Evolutionary conservation across 352 stramenopile genomes (phyloP), one percentile per base, ranked within the genome.

Genomic region (Lagenidium sp.): DNA sequence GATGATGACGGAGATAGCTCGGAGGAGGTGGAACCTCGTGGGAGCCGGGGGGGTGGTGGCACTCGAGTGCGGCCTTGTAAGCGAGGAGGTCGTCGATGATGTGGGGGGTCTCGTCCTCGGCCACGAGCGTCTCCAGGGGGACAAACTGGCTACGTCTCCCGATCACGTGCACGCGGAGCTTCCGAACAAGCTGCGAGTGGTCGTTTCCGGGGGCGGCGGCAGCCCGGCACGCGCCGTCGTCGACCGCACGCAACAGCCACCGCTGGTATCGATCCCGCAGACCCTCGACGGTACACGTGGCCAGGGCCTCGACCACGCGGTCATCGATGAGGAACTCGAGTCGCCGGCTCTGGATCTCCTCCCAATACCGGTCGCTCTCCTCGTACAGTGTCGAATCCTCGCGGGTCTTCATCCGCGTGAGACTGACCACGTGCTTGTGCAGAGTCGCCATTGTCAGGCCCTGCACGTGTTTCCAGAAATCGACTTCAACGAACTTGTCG

Each of bases 101-200:
- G 18, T 76, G 25, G 10, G 75, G 78, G 0, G 54, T 60, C 6
- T 77, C 62, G 6, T 78, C 57, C 21, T 64, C 56, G 2, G 59
- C 32, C 4, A 86, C 53, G 10, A 88, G 51, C 21, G 69, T 48
- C 39, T 91, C 78, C 6, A 91, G 40, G 10, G 73, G 75, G 32
- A 83, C 57, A 8, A 72, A 59, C 8, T 66, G 59, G 44, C 71
- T 84, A 41, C 54, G 67, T 51, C 75, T 68, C 21, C 79, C 79
- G 13, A 91, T 68, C 20, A 91, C 57, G 44, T 91, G 79, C 21
- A 91, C 71, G 11, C 75, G 68, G 10, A 91, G 57, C 48, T 89
- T 89, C 11, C 62, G 52, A 4, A 61, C 48, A 22, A 53, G 39
- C 18, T 31, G 30, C 26, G 29, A 10, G 1, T 37, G 16, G 1